phyloP scores from a whole-genome alignment of 495 filamentous ascomycete genomes.

The Hypoxylon subgilvum region DNA sequence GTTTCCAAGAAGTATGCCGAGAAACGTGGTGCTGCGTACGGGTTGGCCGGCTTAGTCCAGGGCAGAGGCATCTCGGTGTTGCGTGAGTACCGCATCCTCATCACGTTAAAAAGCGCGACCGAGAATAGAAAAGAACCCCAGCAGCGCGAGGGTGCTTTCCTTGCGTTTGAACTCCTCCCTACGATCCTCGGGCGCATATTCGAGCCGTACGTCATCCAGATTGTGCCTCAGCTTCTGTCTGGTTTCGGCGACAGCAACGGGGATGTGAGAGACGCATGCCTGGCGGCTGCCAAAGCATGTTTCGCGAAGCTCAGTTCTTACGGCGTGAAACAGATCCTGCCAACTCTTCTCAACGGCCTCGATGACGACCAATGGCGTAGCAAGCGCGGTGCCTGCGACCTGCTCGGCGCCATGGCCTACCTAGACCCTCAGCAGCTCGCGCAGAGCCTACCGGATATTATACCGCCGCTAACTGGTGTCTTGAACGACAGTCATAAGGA shows the following conservation, averaged over 20 bases:
- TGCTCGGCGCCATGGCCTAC: conserved; percentile 97
- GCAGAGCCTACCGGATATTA: conserved; percentile 90
- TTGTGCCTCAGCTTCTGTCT: conserved; percentile 86
- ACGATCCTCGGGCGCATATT: conserved; percentile 84
- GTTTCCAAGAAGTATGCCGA: conserved; percentile 87
- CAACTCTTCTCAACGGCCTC: conserved; percentile 88
- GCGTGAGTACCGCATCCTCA: conserved; percentile 83
- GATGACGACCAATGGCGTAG: conserved; percentile 96
- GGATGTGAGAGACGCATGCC: conserved; percentile 88
- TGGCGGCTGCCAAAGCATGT: conserved; percentile 91
- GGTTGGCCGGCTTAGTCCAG: conserved; percentile 85
- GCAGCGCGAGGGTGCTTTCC: conserved; percentile 83
- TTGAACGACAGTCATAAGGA: conserved; percentile 98
- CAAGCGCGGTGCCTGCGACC: conserved; percentile 96
- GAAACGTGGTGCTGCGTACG: conserved; percentile 91
- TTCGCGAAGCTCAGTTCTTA: conserved; percentile 93
- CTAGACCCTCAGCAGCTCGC: conserved; percentile 93
- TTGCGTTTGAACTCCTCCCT: conserved; percentile 90
- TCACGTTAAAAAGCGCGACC: conserved; percentile 72
- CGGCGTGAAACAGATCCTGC: conserved; percentile 91
- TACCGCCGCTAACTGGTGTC: conserved; percentile 89
- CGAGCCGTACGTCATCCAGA: conserved; percentile 94
- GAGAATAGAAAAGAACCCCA: conserved; percentile 93
- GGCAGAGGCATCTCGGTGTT: conserved; percentile 84
- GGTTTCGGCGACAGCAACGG: conserved; percentile 88